Evolutionary conservation across 495 filamentous ascomycete species (phyloP), one percentile per base, ranked within the genome.

Genomic region (Penicillium cinerascens): DNA sequence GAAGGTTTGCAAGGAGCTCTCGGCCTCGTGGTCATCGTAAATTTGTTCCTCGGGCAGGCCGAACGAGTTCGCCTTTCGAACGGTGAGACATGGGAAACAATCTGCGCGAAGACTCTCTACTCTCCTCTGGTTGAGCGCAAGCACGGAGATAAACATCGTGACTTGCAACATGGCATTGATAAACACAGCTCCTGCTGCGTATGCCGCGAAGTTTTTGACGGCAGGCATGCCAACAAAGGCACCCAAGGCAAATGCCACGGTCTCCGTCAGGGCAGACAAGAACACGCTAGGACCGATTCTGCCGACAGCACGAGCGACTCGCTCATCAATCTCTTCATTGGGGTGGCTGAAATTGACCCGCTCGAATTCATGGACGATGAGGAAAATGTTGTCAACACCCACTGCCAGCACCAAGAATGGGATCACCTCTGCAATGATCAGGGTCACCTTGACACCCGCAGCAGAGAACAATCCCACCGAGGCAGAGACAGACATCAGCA

Each of bases 341-440:
- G 89, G 88, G 63, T 96, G 83, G 65, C 83, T 95, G 64, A 92
- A 71, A 61, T 97, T 97, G 50, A 95, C 85, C 23, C 95, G 81
- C 69, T 98, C 95, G 57, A 98, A 97, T 63, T 98, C 93, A 70
- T 98, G 92, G 6, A 97, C 95, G 44, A 98, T 96, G 44, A 98
- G 71, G 72, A 98, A 98, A 63, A 98, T 97, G 65, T 98, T 98
- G 78, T 98, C 93, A 9, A 98, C 95, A 21, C 93, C 93, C 16
- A 98, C 88, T 42, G 93, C 93, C 10, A 98, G 73, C 11, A 98
- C 92, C 55, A 98, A 83, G 68, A 98, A 98, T 0, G 93, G 93
- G 51, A 98, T 98, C 54, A 98, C 93, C 64, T 98, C 93, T 6
- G 95, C 92, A 56, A 98, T 97, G 62, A 98, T 97, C 53, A 98